Evolutionary conservation across 1,284 basidiomycete species (phyloP).

Genomic region (Cutaneotrichosporon daszewskae): DNA sequence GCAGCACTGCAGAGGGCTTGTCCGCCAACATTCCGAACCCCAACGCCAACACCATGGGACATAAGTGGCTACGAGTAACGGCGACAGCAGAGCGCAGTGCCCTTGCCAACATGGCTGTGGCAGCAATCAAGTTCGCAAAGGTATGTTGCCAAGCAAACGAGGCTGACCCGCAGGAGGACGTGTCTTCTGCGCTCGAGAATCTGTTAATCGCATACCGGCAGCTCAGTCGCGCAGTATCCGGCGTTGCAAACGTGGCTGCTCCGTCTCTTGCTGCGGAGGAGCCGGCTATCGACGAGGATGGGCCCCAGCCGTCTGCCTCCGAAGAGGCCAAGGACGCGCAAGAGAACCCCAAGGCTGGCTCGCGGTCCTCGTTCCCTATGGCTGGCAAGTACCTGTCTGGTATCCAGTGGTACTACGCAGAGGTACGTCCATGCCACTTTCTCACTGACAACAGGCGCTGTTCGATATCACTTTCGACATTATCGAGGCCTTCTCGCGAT

Average conservation of each 20-base stretch:
- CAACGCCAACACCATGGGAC: too few relatives aligned
- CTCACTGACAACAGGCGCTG: constrained; percentile 42
- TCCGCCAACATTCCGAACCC: constrained; percentile 41
- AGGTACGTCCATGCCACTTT: constrained; percentile 29
- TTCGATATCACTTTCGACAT: constrained; percentile 62
- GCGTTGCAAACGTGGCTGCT: constrained; percentile 57
- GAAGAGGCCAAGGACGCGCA: neutral
- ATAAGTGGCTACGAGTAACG: too few relatives aligned
- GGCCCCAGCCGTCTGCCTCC: neutral
- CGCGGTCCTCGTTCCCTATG: constrained; percentile 12
- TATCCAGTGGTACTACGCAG: constrained; percentile 68
- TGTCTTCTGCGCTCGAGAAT: constrained; percentile 56
- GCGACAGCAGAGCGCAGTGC: constrained; percentile 62
- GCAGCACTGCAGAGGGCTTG: constrained; percentile 41
- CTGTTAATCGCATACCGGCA: constrained; percentile 68
- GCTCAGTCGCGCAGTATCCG: constrained; percentile 70
- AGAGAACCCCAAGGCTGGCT: neutral
- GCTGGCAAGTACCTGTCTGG: constrained; percentile 51
- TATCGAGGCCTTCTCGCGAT: constrained; percentile 57
- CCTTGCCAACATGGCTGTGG: constrained; percentile 62
- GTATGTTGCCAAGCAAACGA: constrained; percentile 48
- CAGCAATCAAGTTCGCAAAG: constrained; percentile 61
- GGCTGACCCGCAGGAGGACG: constrained; percentile 56
- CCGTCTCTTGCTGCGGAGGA: constrained; percentile 1
- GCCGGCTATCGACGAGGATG: constrained; percentile 1